Percentiles rank a stretch among this genome's conserved stretches.
These are phyloP conservation scores for Hirschfeldia incana DNA, from an alignment of 345 rosid species.

Conservation along the genomic window DNA sequence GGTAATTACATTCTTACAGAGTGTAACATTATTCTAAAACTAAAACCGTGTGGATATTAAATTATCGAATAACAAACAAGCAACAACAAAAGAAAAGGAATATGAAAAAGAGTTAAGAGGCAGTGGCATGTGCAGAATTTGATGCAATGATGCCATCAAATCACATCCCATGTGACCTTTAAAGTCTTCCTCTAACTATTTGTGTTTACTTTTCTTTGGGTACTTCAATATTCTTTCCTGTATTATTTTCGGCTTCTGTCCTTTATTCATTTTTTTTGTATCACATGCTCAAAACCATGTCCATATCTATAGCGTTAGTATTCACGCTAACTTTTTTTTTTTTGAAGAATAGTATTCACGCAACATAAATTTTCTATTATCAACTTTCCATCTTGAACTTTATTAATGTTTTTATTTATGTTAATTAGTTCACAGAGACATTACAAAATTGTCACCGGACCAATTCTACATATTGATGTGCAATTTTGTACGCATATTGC, in stretches of 20 bases:
- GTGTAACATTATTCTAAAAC: constrained; percentile 6
- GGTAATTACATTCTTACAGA: constrained; percentile 22
- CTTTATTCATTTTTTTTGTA: constrained; percentile 5
- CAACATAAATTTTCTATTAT: not conserved
- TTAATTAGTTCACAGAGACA: not conserved
- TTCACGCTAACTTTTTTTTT: not conserved
- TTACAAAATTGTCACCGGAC: not conserved
- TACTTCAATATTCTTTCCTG: constrained; percentile 33
- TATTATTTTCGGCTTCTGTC: constrained; percentile 12
- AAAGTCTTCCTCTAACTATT: constrained; percentile 31
- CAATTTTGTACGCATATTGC: not conserved
- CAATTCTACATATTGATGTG: not conserved
- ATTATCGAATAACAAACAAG: constrained; percentile 1
- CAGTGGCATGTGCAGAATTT: constrained; percentile 39
- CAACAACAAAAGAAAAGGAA: constrained; percentile 13
- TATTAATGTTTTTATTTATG: not conserved
- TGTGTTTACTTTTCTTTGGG: constrained; percentile 33
- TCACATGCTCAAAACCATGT: not conserved
- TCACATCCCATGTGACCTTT: constrained; percentile 39
- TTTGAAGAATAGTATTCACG: not conserved
- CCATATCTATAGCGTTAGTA: not conserved
- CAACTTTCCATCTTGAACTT: not conserved
- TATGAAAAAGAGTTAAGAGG: constrained; percentile 26
- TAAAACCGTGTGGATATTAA: constrained; percentile 36
- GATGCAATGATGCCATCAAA: constrained; percentile 36